Conservation (phyloP, 106 monocot genomes). For the Acorus calamus region DNA sequence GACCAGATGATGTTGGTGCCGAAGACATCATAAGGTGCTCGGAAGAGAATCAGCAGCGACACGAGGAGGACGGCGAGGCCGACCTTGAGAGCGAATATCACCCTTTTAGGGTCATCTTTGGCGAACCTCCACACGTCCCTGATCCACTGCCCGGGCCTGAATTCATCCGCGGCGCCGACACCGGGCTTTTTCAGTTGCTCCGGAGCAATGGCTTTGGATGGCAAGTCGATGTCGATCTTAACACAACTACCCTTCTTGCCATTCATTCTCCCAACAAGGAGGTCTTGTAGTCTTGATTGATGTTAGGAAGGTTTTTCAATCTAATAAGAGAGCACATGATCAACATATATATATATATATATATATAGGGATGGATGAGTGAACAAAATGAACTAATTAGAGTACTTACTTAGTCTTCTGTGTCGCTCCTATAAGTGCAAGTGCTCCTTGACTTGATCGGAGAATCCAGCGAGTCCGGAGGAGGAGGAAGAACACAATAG, state of each 20-base stretch:
- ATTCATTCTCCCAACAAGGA: slow-evolving; percentile 16
- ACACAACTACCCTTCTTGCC: slow-evolving; percentile 18
- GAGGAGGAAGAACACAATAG: no score
- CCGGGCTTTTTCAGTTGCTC: not conserved
- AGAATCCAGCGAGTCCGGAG: no score
- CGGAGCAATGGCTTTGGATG: not conserved
- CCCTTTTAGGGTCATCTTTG: slow-evolving; percentile 46
- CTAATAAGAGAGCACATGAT: no score
- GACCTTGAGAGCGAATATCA: slow-evolving; percentile 48
- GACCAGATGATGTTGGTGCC: slow-evolving; percentile 63
- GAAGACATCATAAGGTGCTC: slow-evolving; percentile 35
- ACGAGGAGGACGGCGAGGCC: slow-evolving; percentile 54
- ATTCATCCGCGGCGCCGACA: not conserved
- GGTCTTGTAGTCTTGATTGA: no score
- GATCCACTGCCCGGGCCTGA: slow-evolving; percentile 24
- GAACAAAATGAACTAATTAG: no score
- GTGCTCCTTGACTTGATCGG: no score
- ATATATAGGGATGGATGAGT: no score
- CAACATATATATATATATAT: no score
- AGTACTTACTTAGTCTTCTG: no score
- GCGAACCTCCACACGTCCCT: slow-evolving; percentile 49
- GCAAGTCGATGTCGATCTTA: slow-evolving; percentile 8
- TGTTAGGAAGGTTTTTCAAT: no score
- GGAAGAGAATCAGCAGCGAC: slow-evolving; percentile 60
- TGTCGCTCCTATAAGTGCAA: no score